Evolutionary conservation across 106 monocot species (phyloP).

Genomic region (Dendrobium chrysotoxum): DNA sequence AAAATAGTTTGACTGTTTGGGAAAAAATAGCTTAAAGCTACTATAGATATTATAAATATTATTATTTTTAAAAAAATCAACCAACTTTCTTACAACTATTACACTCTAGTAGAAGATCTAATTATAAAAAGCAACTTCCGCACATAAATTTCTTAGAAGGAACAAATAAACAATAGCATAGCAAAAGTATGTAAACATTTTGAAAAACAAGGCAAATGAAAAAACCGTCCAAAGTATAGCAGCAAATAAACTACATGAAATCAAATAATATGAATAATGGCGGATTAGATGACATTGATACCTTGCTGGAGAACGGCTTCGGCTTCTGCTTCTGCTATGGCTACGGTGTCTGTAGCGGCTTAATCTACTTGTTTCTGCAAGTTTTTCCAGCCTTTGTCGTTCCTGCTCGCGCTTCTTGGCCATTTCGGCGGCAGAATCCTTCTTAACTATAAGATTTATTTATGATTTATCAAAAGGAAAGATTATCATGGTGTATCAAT

Average conservation of each 20-base stretch:
- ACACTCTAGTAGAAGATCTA: background rate
- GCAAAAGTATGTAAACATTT: no score
- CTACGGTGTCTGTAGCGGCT: conserved; percentile 44
- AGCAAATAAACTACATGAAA: background rate
- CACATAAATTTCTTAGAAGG: background rate
- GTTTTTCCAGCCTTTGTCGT: conserved; percentile 62
- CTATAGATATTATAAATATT: no score
- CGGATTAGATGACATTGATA: conserved; percentile 1
- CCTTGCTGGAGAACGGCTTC: conserved; percentile 68
- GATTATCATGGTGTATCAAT: background rate
- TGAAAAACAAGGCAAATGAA: no score
- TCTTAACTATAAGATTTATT: conserved; percentile 44
- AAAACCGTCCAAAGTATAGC: background rate
- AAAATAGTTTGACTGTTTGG: no score
- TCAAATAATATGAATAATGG: background rate
- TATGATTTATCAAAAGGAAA: background rate
- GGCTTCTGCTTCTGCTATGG: conserved; percentile 66
- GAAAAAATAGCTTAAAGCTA: no score
- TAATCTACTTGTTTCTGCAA: conserved; percentile 72
- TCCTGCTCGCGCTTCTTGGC: conserved; percentile 96
- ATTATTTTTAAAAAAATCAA: no score
- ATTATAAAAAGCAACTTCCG: background rate
- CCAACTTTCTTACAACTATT: no score
- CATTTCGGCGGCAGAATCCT: conserved; percentile 88
- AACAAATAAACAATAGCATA: no score